Evolutionary conservation across 805 yeast species (phyloP).

Genomic region (Blastobotrys peoriensis): DNA sequence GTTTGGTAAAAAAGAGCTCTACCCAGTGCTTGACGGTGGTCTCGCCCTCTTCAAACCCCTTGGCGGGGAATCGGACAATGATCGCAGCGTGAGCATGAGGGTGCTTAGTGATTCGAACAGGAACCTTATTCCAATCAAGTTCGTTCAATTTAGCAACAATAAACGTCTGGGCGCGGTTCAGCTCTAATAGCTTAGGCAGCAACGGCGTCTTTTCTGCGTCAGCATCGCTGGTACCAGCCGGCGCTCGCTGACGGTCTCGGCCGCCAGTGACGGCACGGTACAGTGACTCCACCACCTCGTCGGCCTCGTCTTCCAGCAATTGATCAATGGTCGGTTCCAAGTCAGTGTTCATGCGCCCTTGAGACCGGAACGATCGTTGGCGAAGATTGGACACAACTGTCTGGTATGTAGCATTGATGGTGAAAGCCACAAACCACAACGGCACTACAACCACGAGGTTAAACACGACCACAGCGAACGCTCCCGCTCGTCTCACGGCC

Average conservation of each 20-base stretch:
- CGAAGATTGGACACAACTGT: slow-evolving; percentile 37
- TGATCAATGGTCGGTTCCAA: slow-evolving; percentile 26
- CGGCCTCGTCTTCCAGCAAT: slow-evolving; percentile 54
- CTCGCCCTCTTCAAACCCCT: slow-evolving; percentile 63
- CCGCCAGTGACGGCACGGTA: slow-evolving; percentile 15
- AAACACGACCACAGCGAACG: slow-evolving; percentile 43
- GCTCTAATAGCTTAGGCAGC: slow-evolving; percentile 5
- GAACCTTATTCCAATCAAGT: slow-evolving; percentile 58
- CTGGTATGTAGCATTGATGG: slow-evolving; percentile 41
- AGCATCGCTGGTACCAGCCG: neutral
- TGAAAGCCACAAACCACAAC: slow-evolving; percentile 53
- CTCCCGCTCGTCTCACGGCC: slow-evolving; percentile 11
- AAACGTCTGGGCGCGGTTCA: slow-evolving; percentile 34
- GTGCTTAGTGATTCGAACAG: slow-evolving; percentile 61
- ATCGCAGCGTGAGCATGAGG: slow-evolving; percentile 76
- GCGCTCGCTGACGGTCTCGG: slow-evolving; percentile 3
- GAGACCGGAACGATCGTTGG: slow-evolving; percentile 11
- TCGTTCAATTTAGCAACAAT: slow-evolving; percentile 55
- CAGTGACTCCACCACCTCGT: slow-evolving; percentile 48
- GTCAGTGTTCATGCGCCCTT: slow-evolving; percentile 7
- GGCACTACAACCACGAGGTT: slow-evolving; percentile 53
- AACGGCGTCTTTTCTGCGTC: slow-evolving; percentile 1
- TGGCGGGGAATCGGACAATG: slow-evolving; percentile 55
- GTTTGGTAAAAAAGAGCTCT: slow-evolving; percentile 26
- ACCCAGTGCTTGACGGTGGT: slow-evolving; percentile 61